Percentiles rank a stretch among this genome's conserved stretches.
phyloP scores from a whole-genome alignment of 805 yeast species.

The Myxozyma kluyveri region DNA sequence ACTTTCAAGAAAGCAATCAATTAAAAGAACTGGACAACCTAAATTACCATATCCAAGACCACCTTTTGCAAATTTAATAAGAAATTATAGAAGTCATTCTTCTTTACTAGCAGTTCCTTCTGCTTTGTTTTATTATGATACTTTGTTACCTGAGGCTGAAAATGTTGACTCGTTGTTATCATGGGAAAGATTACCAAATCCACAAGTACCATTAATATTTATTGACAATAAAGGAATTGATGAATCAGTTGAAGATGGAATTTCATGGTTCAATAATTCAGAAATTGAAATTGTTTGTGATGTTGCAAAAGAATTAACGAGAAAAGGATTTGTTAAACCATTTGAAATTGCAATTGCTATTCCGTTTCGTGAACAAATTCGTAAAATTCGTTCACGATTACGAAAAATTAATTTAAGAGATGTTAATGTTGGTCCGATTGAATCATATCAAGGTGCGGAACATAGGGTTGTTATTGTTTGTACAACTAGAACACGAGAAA shows the following conservation, averaged over 20 bases:
- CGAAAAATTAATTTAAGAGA: constrained; percentile 19
- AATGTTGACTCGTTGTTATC: constrained; percentile 14
- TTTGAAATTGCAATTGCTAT: constrained; percentile 24
- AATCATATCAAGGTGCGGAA: constrained; percentile 29
- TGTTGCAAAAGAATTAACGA: constrained; percentile 10
- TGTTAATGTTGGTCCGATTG: constrained; percentile 28
- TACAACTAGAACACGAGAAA: constrained; percentile 23
- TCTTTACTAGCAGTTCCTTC: constrained; percentile 27
- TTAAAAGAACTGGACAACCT: neutral
- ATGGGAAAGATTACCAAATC: constrained; percentile 23
- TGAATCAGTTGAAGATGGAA: constrained; percentile 28
- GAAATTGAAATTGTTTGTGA: constrained; percentile 13
- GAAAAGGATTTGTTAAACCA: constrained; percentile 6
- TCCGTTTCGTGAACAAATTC: constrained; percentile 27
- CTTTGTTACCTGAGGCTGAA: constrained; percentile 21
- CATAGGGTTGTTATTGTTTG: constrained; percentile 24
- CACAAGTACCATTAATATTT: constrained; percentile 20
- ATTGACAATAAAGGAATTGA: constrained; percentile 17
- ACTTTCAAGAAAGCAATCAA: constrained; percentile 16
- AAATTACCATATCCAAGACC: constrained; percentile 15
- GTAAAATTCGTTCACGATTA: constrained; percentile 10
- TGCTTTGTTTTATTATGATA: constrained; percentile 24
- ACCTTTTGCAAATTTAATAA: constrained; percentile 21
- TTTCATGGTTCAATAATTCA: constrained; percentile 23
- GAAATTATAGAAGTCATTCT: constrained; percentile 28